Base-by-base conservation (phyloP, 768 basidiomycete species). In the Pleurotus cornucopiae region DNA sequence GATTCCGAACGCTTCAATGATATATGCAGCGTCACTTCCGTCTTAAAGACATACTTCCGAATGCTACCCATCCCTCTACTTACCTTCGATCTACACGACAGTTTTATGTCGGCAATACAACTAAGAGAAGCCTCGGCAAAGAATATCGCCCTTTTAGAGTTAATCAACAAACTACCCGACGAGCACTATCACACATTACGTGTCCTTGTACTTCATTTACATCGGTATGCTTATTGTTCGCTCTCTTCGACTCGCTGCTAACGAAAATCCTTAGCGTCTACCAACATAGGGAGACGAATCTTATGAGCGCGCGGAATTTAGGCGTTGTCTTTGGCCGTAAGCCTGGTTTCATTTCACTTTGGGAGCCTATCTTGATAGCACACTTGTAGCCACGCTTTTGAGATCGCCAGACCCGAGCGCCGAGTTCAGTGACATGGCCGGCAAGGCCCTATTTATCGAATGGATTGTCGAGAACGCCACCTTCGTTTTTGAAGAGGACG, bases 321-420 rank as follows among this genome's bases (percentile, higher is more conserved):
- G 97, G 97, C 5, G 94, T 98, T 26, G 95, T 99, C 41, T 98
- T 98, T 71, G 97, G 97, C 63, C 97, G 96, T 98, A 69, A 73
- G 96, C 85, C 12, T 23, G 38, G 34, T 26, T 58, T 46, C 21
- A 18, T 5, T 43, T 46, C 18, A 25, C 13, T 13, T 5, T 0
- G 9, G 43, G 16, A 13, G 18, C 5, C 39, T 51, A 46, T 54
- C 63, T 34, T 39, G 61, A 58, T 45, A 21, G 46, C 34, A n/a
- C 62, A 54, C 53, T 66, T 23, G 2, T 61, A 98, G 95, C 96
- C 9, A 98, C 96, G 0, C 77, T 99, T 16, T 91, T 98, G 87
- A 84, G 91, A 63, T 95, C 96, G 6, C 81, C 83, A 34, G 89
- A 95, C 67, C 85, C 89, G 3, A 79, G 80, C 23, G 84, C 91